These are phyloP conservation scores for Parmales sp. DNA, from an alignment of 108 stramenopile species.

Conservation along the genomic window DNA sequence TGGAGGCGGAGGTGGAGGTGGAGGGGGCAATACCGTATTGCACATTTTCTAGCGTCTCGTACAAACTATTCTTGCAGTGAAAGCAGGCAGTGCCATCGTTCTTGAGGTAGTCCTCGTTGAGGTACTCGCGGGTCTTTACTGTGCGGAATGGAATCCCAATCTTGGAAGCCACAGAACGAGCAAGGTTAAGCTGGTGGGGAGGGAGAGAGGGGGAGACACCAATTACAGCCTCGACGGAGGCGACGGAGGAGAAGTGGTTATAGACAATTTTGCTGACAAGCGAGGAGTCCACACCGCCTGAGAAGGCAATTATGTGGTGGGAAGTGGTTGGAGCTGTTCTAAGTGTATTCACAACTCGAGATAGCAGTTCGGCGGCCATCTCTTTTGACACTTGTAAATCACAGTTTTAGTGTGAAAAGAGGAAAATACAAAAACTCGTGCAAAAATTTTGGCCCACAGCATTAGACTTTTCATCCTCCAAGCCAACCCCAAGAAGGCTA, in stretches of 20 bases:
- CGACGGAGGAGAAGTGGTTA: neutral
- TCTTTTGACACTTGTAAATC: constrained; percentile 14
- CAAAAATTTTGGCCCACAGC: too few relatives aligned
- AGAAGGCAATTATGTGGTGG: constrained; percentile 67
- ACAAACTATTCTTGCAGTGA: constrained; percentile 90
- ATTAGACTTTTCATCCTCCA: too few relatives aligned
- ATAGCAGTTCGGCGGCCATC: constrained; percentile 25
- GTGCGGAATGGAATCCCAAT: constrained; percentile 58
- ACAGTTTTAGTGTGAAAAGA: too few relatives aligned
- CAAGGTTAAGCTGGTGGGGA: constrained; percentile 50
- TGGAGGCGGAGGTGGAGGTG: constrained; percentile 20
- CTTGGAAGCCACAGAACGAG: constrained; percentile 48
- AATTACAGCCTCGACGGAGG: constrained; percentile 49
- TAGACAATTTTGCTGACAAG: constrained; percentile 31
- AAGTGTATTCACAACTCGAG: constrained; percentile 25
- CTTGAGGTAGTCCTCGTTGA: constrained; percentile 56
- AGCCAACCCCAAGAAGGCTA: too few relatives aligned
- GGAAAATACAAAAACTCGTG: too few relatives aligned
- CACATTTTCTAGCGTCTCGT: constrained; percentile 57
- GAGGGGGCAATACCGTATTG: constrained; percentile 33
- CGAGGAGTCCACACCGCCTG: constrained; percentile 85
- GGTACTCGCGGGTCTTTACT: constrained; percentile 63
- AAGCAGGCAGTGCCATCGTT: constrained; percentile 82
- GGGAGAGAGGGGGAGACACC: constrained; percentile 77
- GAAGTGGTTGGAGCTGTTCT: constrained; percentile 28